Evolutionary conservation across 2,329 filamentous ascomycete species (phyloP).

Genomic region (Alternaria viburni): DNA sequence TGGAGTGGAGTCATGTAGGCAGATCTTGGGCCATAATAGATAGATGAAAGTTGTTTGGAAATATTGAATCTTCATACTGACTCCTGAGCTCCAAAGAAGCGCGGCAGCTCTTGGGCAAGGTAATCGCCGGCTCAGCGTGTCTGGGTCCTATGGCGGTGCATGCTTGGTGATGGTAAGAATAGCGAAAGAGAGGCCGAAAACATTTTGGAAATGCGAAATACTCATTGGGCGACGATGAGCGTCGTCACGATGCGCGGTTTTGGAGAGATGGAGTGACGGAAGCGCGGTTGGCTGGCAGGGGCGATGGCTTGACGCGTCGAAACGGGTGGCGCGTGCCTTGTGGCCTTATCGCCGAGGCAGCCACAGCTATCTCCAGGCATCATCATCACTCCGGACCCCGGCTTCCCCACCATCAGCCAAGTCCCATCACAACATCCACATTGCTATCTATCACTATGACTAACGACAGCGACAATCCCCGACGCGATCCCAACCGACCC

Average conservation of each 20-base stretch:
- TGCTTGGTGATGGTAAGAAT: background rate
- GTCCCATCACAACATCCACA: slow-evolving; percentile 6
- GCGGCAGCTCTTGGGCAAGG: background rate
- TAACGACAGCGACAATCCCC: slow-evolving; percentile 26
- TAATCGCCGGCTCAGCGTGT: background rate
- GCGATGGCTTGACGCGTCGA: slow-evolving; percentile 6
- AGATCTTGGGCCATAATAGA: background rate
- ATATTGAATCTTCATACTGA: background rate
- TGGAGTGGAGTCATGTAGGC: background rate
- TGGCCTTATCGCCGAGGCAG: slow-evolving; percentile 15
- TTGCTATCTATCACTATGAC: slow-evolving; percentile 25
- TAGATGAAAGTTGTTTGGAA: background rate
- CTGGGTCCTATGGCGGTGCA: slow-evolving; percentile 1
- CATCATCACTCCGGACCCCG: slow-evolving; percentile 9
- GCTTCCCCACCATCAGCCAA: slow-evolving; percentile 7
- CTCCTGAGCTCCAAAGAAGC: background rate
- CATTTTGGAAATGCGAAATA: background rate
- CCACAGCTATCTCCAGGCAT: slow-evolving; percentile 15
- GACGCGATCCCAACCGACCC: slow-evolving; percentile 19
- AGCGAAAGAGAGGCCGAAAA: background rate
- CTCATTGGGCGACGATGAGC: background rate
- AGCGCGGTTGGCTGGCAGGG: slow-evolving; percentile 9
- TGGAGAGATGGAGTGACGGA: background rate
- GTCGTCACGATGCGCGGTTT: slow-evolving; percentile 1
- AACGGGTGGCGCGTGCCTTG: slow-evolving; percentile 11